Conservation (phyloP, 2,329 filamentous ascomycete genomes). For the Exutisphaerella laricina region DNA sequence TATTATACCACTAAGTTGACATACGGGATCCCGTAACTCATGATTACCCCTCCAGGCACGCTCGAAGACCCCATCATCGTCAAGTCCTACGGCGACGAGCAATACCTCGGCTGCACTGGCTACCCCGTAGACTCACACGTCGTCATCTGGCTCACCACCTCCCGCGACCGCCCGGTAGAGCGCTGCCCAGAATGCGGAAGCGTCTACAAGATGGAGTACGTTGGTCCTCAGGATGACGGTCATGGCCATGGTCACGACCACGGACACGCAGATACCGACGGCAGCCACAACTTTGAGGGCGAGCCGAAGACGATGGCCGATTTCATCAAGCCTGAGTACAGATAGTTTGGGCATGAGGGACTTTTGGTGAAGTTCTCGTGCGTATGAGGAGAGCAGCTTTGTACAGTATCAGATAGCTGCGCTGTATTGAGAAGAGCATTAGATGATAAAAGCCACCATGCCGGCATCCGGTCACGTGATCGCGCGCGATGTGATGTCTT, state of each 20-base stretch:
- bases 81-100: constrained; percentile 88
- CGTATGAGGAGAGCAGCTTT: constrained; percentile 1
- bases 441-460: not conserved
- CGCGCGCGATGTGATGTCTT: not conserved
- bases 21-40: not conserved
- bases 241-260: constrained; percentile 48
- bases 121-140: constrained; percentile 86
- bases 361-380: not conserved
- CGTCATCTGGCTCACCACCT: constrained; percentile 84
- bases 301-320: constrained; percentile 97
- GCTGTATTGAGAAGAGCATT: not conserved
- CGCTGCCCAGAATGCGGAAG: constrained; percentile 96
- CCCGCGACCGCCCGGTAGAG: constrained; percentile 83
- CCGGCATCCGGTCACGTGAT: not conserved
- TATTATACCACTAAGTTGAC: constrained; percentile 3
- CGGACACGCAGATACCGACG: constrained; percentile 43
- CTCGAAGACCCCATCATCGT: constrained; percentile 85
- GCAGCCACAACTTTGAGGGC: constrained; percentile 52
- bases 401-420: constrained; percentile 5
- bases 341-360: constrained; percentile 48
- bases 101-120: constrained; percentile 95
- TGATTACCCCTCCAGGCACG: constrained; percentile 55
- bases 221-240: constrained; percentile 72
- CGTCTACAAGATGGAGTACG: constrained; percentile 97
- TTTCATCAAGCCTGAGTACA: constrained; percentile 92